phyloP scores from a whole-genome alignment of 2,329 filamentous ascomycete genomes.

The Pseudopithomyces maydicus region DNA sequence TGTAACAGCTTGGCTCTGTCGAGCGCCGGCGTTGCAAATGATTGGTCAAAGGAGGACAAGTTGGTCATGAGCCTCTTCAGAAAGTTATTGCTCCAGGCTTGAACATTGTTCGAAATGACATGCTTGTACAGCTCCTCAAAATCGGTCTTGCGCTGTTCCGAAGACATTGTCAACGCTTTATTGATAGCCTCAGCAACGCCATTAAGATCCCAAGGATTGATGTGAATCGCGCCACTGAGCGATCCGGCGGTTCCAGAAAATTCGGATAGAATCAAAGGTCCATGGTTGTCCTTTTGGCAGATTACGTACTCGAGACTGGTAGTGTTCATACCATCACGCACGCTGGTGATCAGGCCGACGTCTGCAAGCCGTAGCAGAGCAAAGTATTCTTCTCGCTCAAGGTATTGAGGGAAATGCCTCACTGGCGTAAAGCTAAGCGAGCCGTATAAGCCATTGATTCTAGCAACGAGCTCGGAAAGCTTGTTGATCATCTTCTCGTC shows the following conservation, averaged over 20 bases:
- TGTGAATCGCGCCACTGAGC: slow-evolving; percentile 84
- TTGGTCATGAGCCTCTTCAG: slow-evolving; percentile 80
- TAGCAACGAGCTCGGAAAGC: slow-evolving; percentile 87
- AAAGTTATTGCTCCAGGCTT: slow-evolving; percentile 82
- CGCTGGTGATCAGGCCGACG: slow-evolving; percentile 91
- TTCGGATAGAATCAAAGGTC: slow-evolving; percentile 91
- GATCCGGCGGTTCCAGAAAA: slow-evolving; percentile 94
- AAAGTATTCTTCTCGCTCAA: slow-evolving; percentile 89
- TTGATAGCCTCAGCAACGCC: slow-evolving; percentile 86
- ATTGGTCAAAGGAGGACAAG: slow-evolving; percentile 75
- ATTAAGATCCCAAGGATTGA: slow-evolving; percentile 92
- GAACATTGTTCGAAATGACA: slow-evolving; percentile 83
- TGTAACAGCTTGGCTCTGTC: slow-evolving; percentile 74
- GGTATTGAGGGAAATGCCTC: slow-evolving; percentile 92
- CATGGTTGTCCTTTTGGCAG: slow-evolving; percentile 84
- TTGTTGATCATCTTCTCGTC: slow-evolving; percentile 84
- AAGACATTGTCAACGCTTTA: slow-evolving; percentile 76
- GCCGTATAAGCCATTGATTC: slow-evolving; percentile 89
- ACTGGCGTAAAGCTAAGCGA: slow-evolving; percentile 89
- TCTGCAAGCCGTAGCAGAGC: slow-evolving; percentile 89
- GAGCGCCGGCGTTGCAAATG: slow-evolving; percentile 78
- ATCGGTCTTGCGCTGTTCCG: slow-evolving; percentile 68
- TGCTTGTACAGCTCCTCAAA: slow-evolving; percentile 79
- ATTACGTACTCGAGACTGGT: slow-evolving; percentile 94
- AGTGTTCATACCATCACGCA: slow-evolving; percentile 97